Evolutionary conservation across 1,284 basidiomycete genomes (phyloP).

Genomic region (Stereum hirsutum): DNA sequence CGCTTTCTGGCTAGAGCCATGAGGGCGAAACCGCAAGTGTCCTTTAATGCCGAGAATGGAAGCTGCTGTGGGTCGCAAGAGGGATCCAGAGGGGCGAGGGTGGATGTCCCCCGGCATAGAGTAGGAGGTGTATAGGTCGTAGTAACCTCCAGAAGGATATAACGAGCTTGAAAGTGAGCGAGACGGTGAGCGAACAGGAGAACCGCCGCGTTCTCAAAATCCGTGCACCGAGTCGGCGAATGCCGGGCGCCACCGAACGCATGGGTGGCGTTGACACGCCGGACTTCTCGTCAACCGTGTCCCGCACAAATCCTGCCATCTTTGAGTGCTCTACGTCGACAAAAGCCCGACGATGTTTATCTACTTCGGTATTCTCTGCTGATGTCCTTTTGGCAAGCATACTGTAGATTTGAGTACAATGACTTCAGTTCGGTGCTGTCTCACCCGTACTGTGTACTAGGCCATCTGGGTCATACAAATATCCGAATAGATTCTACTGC

Average conservation of each 20-base stretch:
- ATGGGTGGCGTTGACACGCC: too few species aligned
- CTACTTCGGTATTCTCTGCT: too few species aligned
- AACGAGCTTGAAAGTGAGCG: constrained; percentile 1
- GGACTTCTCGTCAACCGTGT: too few species aligned
- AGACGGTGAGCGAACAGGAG: constrained; percentile 6
- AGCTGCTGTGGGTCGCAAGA: constrained; percentile 24
- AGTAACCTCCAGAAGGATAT: constrained; percentile 10
- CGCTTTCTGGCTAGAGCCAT: constrained; percentile 48
- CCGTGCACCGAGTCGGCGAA: not conserved
- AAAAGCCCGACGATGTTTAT: too few species aligned
- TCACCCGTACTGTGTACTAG: too few species aligned
- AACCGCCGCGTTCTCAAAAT: constrained; percentile 5
- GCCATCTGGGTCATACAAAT: too few species aligned
- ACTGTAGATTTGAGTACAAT: too few species aligned
- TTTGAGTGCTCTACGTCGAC: too few species aligned
- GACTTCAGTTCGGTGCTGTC: too few species aligned
- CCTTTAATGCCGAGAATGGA: constrained; percentile 48
- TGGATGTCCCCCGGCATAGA: constrained; percentile 11
- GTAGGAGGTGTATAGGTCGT: constrained; percentile 7
- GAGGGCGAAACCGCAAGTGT: constrained; percentile 42
- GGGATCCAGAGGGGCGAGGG: constrained; percentile 3
- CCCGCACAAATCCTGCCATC: too few species aligned
- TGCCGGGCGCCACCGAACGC: not conserved
- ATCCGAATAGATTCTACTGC: too few species aligned
- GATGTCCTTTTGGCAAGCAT: too few species aligned